Evolutionary conservation across 352 stramenopile species (phyloP), one percentile per base, ranked within the genome.

Genomic region (Phytophthora sp.): DNA sequence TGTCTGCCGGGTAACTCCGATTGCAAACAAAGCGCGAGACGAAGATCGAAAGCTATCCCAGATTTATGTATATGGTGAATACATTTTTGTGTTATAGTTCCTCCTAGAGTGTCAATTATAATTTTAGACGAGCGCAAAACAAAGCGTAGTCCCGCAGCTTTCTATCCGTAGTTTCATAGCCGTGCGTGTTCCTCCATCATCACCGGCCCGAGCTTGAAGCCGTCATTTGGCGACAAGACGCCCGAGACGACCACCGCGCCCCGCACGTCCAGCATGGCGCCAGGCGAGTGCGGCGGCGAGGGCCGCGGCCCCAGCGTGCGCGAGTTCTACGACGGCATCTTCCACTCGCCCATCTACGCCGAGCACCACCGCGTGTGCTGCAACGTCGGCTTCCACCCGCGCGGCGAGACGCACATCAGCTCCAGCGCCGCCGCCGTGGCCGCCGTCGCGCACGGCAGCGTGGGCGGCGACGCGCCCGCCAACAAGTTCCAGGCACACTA

Each of bases 271-370:
- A 56, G 2, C 18, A 72, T 72, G 66, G 53, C 54, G n/a, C 48
- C 53, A 21, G 45, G 46, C 4, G 54, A 56, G 32, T 11, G 11
- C 20, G 41, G 32, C 54, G 53, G 15, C 28, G 48, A 63, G 17
- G 30, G 20, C 17, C 48, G 46, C 35, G 21, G 44, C 45, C 61
- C 77, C 21, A 88, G 66, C 62, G 70, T 90, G 37, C 70, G 77
- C 38, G 80, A 81, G 49, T 90, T 92, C 69, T 92, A 92, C 69
- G 79, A 92, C 63, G 77, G 84, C 17, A 63, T 92, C 49, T 92
- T 86, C 74, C 74, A 86, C 72, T 91, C 84, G 39, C 73, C 73
- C 23, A 66, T 92, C 42, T 92, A 79, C 69, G 62, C 74, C 3
- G 43, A 80, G 44, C 74, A 87, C 65, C 84, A 91, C 51, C 83